A percentile compares a stretch with the other conserved stretches of the same genome.
phyloP scores from a whole-genome alignment of 2,329 filamentous ascomycete genomes.

The Hortaea sp. region DNA sequence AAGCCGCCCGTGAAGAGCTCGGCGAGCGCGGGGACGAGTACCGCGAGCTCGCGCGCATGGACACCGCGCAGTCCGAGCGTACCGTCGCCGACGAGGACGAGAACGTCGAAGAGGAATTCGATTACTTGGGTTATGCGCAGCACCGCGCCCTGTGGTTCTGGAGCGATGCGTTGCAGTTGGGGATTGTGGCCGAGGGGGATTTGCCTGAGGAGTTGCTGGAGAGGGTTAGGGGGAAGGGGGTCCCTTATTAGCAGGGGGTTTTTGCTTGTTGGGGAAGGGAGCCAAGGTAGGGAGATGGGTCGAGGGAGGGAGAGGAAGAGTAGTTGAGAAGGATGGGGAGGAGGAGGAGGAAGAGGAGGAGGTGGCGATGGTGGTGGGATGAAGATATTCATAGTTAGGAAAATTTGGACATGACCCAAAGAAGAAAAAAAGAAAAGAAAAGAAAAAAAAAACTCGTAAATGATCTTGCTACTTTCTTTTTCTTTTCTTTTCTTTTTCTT shows the following conservation, averaged over 20 bases:
- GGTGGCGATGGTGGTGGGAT: no score
- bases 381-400: no score
- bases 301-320: no score
- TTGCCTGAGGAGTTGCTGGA: conserved; percentile 57
- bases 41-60: conserved; percentile 13
- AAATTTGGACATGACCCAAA: no score
- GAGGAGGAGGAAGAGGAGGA: no score
- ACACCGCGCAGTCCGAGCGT: conserved; percentile 4
- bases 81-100: conserved; percentile 30
- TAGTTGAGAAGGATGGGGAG: no score
- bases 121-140: conserved; percentile 86
- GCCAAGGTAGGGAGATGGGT: no score
- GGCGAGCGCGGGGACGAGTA: conserved; percentile 20
- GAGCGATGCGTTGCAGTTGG: conserved; percentile 74
- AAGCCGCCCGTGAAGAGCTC: conserved; percentile 14
- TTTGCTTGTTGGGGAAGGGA: no score
- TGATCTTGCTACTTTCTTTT: no score
- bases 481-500: no score
- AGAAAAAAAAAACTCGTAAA: no score
- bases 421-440: no score
- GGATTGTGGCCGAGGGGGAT: conserved; percentile 64
- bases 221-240: conserved; percentile 51
- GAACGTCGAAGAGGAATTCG: conserved; percentile 66
- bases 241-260: conserved; percentile 45
- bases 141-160: conserved; percentile 89